Conservation (phyloP, 2,329 filamentous ascomycete species). For the Cladosporium sp. region DNA sequence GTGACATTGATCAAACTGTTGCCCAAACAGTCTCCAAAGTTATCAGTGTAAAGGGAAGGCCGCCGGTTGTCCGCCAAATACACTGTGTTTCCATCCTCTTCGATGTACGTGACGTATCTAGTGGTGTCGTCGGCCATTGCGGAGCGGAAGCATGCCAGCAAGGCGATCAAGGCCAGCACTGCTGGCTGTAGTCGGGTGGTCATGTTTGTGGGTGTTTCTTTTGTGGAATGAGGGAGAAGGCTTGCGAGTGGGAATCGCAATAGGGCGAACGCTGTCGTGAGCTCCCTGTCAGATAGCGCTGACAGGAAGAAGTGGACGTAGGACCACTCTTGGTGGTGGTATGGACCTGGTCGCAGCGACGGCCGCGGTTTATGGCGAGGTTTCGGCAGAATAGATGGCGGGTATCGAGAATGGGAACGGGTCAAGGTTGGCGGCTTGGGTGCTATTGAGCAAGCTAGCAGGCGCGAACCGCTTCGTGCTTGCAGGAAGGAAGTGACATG, state of each 20-base stretch:
- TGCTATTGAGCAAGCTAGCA: no score
- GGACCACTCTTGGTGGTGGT: no score
- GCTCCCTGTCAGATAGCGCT: no score
- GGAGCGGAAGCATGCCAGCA: constrained; percentile 20
- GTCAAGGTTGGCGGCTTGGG: no score
- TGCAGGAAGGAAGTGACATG: no score
- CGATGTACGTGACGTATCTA: constrained; percentile 24
- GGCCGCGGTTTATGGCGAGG: no score
- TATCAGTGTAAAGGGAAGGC: constrained; percentile 66
- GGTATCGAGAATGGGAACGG: no score
- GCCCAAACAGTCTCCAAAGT: constrained; percentile 71
- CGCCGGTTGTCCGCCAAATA: constrained; percentile 57
- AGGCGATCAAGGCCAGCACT: constrained; percentile 20
- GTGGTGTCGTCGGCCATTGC: constrained; percentile 18
- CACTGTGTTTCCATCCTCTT: constrained; percentile 35
- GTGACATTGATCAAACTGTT: constrained; percentile 69
- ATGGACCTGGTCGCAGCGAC: no score
- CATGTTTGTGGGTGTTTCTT: constrained; percentile 19
- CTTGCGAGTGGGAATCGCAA: not conserved
- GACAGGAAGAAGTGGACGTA: no score
- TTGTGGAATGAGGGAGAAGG: not conserved
- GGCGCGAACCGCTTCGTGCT: no score
- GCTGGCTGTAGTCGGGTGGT: constrained; percentile 23
- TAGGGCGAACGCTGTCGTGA: no score
- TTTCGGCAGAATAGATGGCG: no score